phyloP scores from a whole-genome alignment of 1,139 yeast species.

The Nakaseomyces delphensis region DNA sequence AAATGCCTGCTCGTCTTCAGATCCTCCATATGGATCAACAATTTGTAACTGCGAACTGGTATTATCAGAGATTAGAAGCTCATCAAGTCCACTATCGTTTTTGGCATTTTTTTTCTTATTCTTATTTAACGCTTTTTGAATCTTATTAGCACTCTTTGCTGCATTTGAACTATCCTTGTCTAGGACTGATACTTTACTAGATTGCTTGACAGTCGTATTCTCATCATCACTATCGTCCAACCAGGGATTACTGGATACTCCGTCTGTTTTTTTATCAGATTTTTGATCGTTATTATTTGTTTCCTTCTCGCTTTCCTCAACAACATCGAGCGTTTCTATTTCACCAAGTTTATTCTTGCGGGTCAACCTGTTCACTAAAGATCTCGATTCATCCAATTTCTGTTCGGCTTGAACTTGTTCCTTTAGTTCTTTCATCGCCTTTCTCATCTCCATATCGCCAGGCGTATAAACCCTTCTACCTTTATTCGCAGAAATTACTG shows the following conservation, averaged over 20 bases:
- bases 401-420: conserved; percentile 41
- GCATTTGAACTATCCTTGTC: conserved; percentile 50
- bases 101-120: conserved; percentile 13
- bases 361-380: conserved; percentile 37
- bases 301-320: conserved; percentile 8
- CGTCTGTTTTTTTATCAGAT: conserved; percentile 5
- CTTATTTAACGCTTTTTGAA: conserved; percentile 41
- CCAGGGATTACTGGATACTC: conserved; percentile 63
- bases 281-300: conserved; percentile 10
- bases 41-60: conserved; percentile 32
- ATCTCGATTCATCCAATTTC: conserved; percentile 46
- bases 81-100: conserved; percentile 16
- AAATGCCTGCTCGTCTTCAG: conserved; percentile 31
- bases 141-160: conserved; percentile 38
- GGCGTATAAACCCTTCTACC: conserved; percentile 86
- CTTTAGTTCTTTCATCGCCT: conserved; percentile 36
- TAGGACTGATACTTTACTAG: conserved; percentile 46
- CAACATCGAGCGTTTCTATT: conserved; percentile 8
- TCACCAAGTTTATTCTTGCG: conserved; percentile 8
- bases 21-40: conserved; percentile 40
- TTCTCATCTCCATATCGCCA: conserved; percentile 41
- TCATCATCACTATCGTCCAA: conserved; percentile 36
- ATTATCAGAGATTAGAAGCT: conserved; percentile 24
- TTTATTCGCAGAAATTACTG: conserved; percentile 48
- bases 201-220: conserved; percentile 34